Conservation (phyloP, 2,329 filamentous ascomycete species). For the Myrmaecium sp. region DNA sequence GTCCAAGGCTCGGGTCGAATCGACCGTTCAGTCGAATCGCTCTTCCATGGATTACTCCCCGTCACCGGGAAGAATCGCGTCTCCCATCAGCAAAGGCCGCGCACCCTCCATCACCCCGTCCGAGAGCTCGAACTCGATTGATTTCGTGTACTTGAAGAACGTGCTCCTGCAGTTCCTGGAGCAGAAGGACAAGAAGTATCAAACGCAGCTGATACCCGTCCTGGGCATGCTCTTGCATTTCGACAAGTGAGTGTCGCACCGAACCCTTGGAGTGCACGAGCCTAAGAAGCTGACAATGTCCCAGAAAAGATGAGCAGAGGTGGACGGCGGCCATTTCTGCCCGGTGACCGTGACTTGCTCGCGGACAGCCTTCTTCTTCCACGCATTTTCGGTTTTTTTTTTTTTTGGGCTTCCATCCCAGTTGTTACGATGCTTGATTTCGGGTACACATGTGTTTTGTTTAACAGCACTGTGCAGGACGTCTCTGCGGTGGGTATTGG, state of each 20-base stretch:
- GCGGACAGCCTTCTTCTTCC: no score
- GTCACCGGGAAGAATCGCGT: conserved; percentile 25
- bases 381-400: no score
- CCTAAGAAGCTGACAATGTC: conserved; percentile 9
- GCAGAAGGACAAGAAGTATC: conserved; percentile 60
- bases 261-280: no score
- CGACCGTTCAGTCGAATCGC: conserved; percentile 34
- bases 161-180: conserved; percentile 68
- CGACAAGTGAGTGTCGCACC: conserved; percentile 42
- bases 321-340: conserved; percentile 61
- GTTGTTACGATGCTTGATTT: no score
- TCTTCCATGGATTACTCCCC: conserved; percentile 40
- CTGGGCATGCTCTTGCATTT: conserved; percentile 61
- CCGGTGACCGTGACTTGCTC: conserved; percentile 10
- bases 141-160: conserved; percentile 61
- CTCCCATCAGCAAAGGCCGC: conserved; percentile 26
- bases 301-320: conserved; percentile 62
- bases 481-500: no score
- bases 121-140: conserved; percentile 19
- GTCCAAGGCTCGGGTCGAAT: conserved; percentile 20
- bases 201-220: conserved; percentile 61
- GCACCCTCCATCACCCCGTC: conserved; percentile 11
- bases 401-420: no score
- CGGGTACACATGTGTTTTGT: no score
- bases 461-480: no score